Base-by-base conservation (phyloP, 2,329 filamentous ascomycete genomes). In the Clonostachys sp. region DNA sequence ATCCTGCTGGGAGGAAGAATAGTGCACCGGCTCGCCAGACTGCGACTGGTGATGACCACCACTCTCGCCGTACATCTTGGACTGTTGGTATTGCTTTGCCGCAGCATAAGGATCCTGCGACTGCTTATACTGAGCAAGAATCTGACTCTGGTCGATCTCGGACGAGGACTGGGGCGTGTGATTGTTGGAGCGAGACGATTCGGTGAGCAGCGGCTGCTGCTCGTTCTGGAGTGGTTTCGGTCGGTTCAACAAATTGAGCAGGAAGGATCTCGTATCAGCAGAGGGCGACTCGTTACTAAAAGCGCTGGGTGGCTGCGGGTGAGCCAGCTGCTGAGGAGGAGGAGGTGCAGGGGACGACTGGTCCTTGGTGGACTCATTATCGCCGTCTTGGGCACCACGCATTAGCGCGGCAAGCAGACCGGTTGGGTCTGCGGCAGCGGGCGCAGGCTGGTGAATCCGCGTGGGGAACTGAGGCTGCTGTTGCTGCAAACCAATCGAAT, bases 191-290 rank as follows among this genome's bases (percentile, higher is more conserved):
- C 72, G 70, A 18, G 70, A 44, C 12, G 67, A 58, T 51, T 77
- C 74, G 45, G 63, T 60, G 51, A 72, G 45, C 46, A 67, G 56
- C 6, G 66, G 59, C 52, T 69, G 66, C 53, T 70, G 68, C 42
- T 83, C 79, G 43, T 70, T 73, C 63, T 85, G 81, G 49, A 75
- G 73, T 12, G 82, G 81, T 68, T 86, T 91, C 45, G 87, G 84
- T 44, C 87, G 84, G 60, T 91, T 94, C 53, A 99, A 78, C 49
- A 97, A 75, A 57, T 89, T 87, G 52, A 97, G 81, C 43, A 99
- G 75, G 61, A 94, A 88, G 53, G 92, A 85, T 65, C 95, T 88
- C 5, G 91, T 89, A 63, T 90, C 86, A 42, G 82, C 77, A 18
- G 78, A 69, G 46, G 81, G 78, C 41, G 78, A 72, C 34, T 71